These are phyloP conservation scores for Colletotrichum sublineola DNA, from an alignment of 2,329 filamentous ascomycete genomes.

Conservation along the genomic window DNA sequence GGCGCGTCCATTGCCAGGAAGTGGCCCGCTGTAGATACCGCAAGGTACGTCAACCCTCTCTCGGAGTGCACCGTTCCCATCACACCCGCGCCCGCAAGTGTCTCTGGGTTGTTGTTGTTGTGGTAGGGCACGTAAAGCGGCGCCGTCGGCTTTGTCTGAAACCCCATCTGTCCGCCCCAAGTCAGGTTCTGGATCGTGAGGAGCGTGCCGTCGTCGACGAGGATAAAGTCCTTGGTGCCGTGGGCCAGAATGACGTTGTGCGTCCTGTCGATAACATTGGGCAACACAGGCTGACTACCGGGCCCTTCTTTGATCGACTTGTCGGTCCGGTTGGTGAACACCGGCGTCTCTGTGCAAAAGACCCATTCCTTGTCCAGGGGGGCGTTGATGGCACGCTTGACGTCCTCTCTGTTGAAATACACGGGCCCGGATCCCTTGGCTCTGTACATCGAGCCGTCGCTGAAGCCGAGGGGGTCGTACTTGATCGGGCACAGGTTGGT, in stretches of 20 bases:
- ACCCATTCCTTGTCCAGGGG: slow-evolving; percentile 55
- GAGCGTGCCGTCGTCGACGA: slow-evolving; percentile 77
- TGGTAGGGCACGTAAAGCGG: slow-evolving; percentile 77
- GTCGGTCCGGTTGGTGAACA: slow-evolving; percentile 61
- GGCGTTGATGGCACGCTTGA: slow-evolving; percentile 77
- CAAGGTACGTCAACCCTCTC: slow-evolving; percentile 79
- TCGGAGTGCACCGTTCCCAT: slow-evolving; percentile 80
- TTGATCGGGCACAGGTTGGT: slow-evolving; percentile 77
- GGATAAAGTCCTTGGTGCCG: slow-evolving; percentile 76
- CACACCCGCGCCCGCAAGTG: slow-evolving; percentile 70
- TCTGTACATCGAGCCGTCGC: slow-evolving; percentile 73
- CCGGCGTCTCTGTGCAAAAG: slow-evolving; percentile 59
- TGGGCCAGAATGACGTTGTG: slow-evolving; percentile 81
- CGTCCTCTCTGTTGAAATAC: slow-evolving; percentile 79
- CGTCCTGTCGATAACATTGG: slow-evolving; percentile 79
- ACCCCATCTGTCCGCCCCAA: slow-evolving; percentile 79
- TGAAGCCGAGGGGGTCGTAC: slow-evolving; percentile 78
- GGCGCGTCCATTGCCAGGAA: slow-evolving; percentile 78
- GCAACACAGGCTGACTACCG: slow-evolving; percentile 70
- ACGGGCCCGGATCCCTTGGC: slow-evolving; percentile 70
- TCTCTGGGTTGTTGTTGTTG: slow-evolving; percentile 54
- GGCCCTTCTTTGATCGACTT: slow-evolving; percentile 58
- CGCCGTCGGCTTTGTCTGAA: slow-evolving; percentile 70
- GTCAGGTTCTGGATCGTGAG: slow-evolving; percentile 86
- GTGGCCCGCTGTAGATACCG: slow-evolving; percentile 75